These are phyloP conservation scores for Medicago ruthenica DNA, from an alignment of 306 rosid species.

Conservation along the genomic window DNA sequence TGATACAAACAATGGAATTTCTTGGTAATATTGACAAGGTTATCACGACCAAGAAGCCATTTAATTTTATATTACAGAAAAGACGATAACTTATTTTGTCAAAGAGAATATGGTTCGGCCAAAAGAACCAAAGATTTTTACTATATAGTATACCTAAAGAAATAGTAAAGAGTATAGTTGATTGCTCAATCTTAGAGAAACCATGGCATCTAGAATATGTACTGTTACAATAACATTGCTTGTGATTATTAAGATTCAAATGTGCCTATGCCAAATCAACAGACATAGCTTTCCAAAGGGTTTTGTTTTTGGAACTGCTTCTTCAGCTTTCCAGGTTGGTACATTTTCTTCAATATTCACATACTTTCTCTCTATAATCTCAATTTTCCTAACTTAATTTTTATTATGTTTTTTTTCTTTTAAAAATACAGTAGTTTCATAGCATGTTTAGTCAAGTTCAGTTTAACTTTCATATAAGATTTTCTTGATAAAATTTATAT, in stretches of 20 bases:
- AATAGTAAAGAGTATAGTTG: not conserved
- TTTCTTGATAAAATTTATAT: too few relatives aligned
- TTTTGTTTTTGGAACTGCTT: conserved; percentile 87
- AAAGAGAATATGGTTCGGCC: conserved; percentile 25
- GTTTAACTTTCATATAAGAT: too few relatives aligned
- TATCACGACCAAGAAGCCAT: not conserved
- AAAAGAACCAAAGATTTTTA: conserved; percentile 16
- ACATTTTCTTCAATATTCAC: not conserved
- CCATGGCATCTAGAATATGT: conserved; percentile 51
- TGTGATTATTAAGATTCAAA: conserved; percentile 45
- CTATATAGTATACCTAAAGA: not conserved
- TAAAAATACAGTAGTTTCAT: not conserved
- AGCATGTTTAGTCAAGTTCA: too few relatives aligned
- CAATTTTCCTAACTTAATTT: not conserved
- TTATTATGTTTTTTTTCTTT: not conserved
- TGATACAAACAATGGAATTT: conserved; percentile 26
- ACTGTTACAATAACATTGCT: conserved; percentile 26
- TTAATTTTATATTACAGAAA: too few relatives aligned
- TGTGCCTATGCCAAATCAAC: conserved; percentile 53
- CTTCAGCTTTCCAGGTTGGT: conserved; percentile 86
- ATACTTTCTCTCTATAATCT: too few relatives aligned
- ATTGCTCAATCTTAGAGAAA: not conserved
- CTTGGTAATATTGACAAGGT: not conserved
- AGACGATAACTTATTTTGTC: not conserved
- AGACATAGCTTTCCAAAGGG: conserved; percentile 73